Conservation (phyloP, 306 rosid genomes). For the Myrica gale region DNA sequence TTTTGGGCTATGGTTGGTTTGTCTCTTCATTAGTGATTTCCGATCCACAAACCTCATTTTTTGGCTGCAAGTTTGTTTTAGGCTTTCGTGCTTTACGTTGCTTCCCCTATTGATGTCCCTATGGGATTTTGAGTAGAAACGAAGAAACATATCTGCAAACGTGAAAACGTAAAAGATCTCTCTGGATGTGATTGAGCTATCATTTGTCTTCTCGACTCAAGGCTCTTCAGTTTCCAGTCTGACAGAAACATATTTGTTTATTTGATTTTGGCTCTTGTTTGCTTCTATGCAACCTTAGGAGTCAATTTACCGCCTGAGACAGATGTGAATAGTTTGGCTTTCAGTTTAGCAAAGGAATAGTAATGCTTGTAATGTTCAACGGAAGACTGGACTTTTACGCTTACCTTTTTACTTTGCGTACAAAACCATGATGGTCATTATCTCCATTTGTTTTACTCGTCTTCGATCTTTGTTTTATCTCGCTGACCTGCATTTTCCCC, state of each 20-base stretch:
- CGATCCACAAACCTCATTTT: conserved; percentile 28
- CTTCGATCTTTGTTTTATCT: conserved; percentile 22
- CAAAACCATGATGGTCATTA: conserved; percentile 35
- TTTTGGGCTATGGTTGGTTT: conserved; percentile 26
- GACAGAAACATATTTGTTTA: conserved; percentile 21
- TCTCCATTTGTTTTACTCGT: conserved; percentile 34
- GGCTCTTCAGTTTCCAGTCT: conserved; percentile 28
- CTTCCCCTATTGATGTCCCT: conserved; percentile 1
- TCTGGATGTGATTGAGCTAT: conserved; percentile 7
- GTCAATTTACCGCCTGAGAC: conserved; percentile 36
- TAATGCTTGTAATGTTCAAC: conserved; percentile 48
- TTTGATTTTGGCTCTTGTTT: not conserved
- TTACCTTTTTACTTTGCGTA: conserved; percentile 37
- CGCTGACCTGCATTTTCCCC: conserved; percentile 49
- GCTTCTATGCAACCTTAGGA: not conserved
- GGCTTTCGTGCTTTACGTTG: conserved; percentile 30
- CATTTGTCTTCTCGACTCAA: conserved; percentile 5
- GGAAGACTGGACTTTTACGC: conserved; percentile 33
- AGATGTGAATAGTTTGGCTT: conserved; percentile 32
- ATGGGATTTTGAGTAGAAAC: conserved; percentile 28
- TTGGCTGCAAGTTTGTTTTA: conserved; percentile 22
- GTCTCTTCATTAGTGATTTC: conserved; percentile 43
- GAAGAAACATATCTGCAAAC: conserved; percentile 4
- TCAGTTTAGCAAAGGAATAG: conserved; percentile 49
- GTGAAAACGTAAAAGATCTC: not conserved